phyloP scores from a whole-genome alignment of 257 asterid genomes.

The Lycium ferocissimum region DNA sequence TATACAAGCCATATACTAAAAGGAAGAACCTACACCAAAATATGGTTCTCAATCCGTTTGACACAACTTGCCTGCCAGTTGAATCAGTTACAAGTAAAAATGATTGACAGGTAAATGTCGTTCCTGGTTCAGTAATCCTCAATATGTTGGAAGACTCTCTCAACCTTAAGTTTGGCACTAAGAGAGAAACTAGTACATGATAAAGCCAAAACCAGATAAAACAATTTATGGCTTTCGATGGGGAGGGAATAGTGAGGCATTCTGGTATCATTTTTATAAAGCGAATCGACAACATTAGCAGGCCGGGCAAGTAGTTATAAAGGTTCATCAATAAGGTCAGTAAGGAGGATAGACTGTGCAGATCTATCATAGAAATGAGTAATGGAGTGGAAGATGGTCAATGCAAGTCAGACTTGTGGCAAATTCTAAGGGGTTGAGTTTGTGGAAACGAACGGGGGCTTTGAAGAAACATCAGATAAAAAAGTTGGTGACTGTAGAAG shows the following conservation, averaged over 20 bases:
- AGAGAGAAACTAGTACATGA: background rate
- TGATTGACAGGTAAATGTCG: background rate
- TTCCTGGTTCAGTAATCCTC: background rate
- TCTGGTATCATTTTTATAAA: background rate
- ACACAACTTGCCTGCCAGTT: slow-evolving; percentile 5
- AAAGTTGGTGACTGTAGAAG: background rate
- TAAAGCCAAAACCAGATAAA: background rate
- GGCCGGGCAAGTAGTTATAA: background rate
- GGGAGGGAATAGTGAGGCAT: background rate
- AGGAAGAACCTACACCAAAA: too few species aligned
- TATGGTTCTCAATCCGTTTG: too few species aligned
- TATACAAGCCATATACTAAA: too few species aligned
- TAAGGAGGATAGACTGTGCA: background rate
- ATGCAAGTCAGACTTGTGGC: background rate
- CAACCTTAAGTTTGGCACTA: background rate
- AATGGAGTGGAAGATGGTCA: background rate
- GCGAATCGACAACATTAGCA: background rate
- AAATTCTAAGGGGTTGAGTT: background rate
- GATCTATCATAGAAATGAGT: background rate
- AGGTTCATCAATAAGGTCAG: background rate
- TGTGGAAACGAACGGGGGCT: background rate
- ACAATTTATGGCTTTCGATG: background rate
- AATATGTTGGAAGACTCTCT: background rate
- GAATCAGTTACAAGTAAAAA: background rate
- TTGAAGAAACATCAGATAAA: background rate